Base-by-base conservation (phyloP, 108 stramenopile species). In the Craspedostauros australis region DNA sequence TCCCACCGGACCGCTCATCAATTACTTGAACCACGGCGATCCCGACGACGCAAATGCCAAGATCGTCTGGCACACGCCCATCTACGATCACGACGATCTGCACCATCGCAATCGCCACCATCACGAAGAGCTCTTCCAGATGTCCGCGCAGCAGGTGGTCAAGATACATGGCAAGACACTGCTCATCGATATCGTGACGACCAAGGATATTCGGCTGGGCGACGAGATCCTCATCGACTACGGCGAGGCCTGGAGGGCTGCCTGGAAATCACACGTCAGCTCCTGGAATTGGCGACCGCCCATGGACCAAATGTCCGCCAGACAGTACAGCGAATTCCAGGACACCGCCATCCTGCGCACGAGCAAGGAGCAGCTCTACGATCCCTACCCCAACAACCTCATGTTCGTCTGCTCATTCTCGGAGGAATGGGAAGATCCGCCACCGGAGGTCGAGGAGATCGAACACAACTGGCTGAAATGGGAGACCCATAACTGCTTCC, bases 1-100 rank as follows among this genome's bases (percentile, higher is more conserved):
- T 26, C 78, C 82, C 14, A 54, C 53, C 7, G 61, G 68, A 7
- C 78, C 78, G 0, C 0, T 73, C 8, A 30, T 64, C 0, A 59
- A 48, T 30, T 46, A 45, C 4, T 25, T 55, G 16, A 65, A 69
- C 24, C 34, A 36, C 34, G 34, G 34, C 34, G 12, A 36, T 36
- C 11, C 34, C 12, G 12, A 36, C 34, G 11, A 36, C 12, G 34
- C 34, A 36, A 36, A n/a, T n/a, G n/a, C n/a, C n/a, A n/a, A n/a
- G n/a, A n/a, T n/a, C n/a, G n/a, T n/a, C n/a, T n/a, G n/a, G n/a
- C n/a, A n/a, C n/a, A n/a, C n/a, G n/a, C n/a, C n/a, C n/a, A n/a
- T n/a, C n/a, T n/a, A n/a, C n/a, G n/a, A n/a, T n/a, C n/a, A n/a
- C n/a, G 34, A 36, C 12, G 34, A 9, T 11, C 43, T 39, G 19